phyloP scores from a whole-genome alignment of 148 eudicot genomes.

The Diospyros kaki region DNA sequence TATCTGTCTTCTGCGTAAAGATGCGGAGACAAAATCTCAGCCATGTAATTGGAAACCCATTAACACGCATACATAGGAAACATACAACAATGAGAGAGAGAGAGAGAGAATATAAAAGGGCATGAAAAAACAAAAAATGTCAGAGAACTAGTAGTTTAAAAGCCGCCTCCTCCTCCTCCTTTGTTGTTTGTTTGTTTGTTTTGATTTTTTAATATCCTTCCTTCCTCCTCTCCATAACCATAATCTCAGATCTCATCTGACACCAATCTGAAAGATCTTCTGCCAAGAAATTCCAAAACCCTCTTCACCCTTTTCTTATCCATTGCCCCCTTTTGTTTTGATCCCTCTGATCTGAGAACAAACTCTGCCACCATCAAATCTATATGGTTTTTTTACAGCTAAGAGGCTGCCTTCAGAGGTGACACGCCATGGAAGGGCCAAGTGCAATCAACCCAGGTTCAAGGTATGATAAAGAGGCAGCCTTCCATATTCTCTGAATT shows the following conservation, averaged over 20 bases:
- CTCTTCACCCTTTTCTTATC: conserved; percentile 29
- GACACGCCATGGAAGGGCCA: conserved; percentile 32
- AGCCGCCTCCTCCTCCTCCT: conserved; percentile 1
- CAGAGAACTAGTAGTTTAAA: conserved; percentile 11
- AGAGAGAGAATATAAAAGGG: not conserved
- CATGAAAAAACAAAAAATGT: conserved; percentile 3
- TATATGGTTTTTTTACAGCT: conserved; percentile 64
- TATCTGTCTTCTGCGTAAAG: too few species aligned
- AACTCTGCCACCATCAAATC: conserved; percentile 52
- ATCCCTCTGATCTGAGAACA: conserved; percentile 46
- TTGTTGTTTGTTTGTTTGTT: not conserved
- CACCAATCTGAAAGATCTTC: conserved; percentile 35
- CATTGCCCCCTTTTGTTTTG: conserved; percentile 12
- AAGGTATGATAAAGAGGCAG: conserved; percentile 46
- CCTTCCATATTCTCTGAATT: conserved; percentile 64
- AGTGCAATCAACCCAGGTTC: conserved; percentile 46
- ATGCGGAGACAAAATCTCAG: too few species aligned
- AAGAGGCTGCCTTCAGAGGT: conserved; percentile 47
- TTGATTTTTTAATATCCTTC: not conserved
- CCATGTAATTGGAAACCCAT: too few species aligned
- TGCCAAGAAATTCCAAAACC: conserved; percentile 30
- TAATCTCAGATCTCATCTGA: conserved; percentile 33
- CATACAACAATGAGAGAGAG: not conserved
- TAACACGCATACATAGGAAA: too few species aligned
- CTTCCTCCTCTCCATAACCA: conserved; percentile 1